Conservation (phyloP, 176 grass and related monocot species). For the Thinopyrum elongatum region DNA sequence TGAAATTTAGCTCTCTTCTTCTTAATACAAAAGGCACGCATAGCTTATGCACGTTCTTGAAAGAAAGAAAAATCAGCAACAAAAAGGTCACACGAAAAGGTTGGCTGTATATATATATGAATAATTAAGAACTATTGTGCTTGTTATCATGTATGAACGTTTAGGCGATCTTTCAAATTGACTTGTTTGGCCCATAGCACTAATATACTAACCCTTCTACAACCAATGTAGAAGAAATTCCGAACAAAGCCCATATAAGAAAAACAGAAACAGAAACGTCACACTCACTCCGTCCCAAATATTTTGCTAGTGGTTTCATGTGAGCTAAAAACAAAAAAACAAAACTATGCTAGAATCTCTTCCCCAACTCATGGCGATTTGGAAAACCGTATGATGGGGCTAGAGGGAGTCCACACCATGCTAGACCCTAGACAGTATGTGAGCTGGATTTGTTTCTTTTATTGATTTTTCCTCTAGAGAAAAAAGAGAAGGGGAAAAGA, state of each 20-base stretch:
- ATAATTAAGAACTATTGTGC: background rate
- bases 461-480: background rate
- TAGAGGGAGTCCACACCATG: slow-evolving; percentile 16
- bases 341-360: background rate
- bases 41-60: too few species aligned
- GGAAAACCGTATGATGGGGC: slow-evolving; percentile 14
- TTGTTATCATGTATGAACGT: background rate
- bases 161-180: background rate
- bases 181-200: slow-evolving; percentile 1
- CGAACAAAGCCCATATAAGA: slow-evolving; percentile 11
- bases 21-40: too few species aligned
- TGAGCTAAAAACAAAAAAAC: background rate
- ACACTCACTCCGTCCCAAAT: slow-evolving; percentile 6
- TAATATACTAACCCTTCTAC: slow-evolving; percentile 5
- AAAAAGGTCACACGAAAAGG: background rate
- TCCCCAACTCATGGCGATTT: background rate
- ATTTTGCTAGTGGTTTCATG: background rate
- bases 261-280: slow-evolving; percentile 32
- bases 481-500: background rate
- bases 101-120: background rate
- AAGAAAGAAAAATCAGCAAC: too few species aligned
- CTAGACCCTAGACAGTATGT: slow-evolving; percentile 33
- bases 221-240: slow-evolving; percentile 1
- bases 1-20: too few species aligned
- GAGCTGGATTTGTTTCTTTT: slow-evolving; percentile 20